These are phyloP conservation scores for Colletotrichum sp. DNA, from an alignment of 2,329 filamentous ascomycete genomes.

Conservation along the genomic window DNA sequence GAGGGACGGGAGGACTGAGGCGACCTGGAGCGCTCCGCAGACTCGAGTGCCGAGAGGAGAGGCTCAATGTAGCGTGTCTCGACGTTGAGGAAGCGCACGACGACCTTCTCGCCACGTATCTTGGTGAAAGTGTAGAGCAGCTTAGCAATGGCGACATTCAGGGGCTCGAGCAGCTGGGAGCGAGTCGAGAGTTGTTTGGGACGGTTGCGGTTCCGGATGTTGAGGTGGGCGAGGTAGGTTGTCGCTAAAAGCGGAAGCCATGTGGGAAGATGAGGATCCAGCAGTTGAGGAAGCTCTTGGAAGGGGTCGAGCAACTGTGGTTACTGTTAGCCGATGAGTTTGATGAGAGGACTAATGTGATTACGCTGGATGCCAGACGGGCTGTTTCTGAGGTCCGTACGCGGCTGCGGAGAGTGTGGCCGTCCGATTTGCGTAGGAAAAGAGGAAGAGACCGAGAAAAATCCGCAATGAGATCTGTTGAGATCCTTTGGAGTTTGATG, in stretches of 20 bases:
- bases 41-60: conserved; percentile 77
- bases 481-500: conserved; percentile 65
- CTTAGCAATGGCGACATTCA: conserved; percentile 75
- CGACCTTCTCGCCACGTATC: conserved; percentile 89
- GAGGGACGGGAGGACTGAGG: background rate
- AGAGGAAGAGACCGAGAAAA: conserved; percentile 57
- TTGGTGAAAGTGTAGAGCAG: conserved; percentile 94
- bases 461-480: conserved; percentile 62
- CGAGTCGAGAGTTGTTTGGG: conserved; percentile 33
- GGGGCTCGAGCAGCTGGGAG: conserved; percentile 52
- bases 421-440: conserved; percentile 58
- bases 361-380: conserved; percentile 52
- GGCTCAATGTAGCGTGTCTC: conserved; percentile 86
- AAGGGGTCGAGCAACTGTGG: conserved; percentile 78
- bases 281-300: conserved; percentile 91
- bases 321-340: background rate
- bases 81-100: conserved; percentile 88
- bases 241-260: conserved; percentile 78
- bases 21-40: conserved; percentile 41
- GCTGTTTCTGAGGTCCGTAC: conserved; percentile 55
- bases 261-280: conserved; percentile 81
- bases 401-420: conserved; percentile 49
- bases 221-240: conserved; percentile 74
- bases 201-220: conserved; percentile 40
- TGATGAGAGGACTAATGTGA: background rate